Evolutionary conservation across 1,284 basidiomycete genomes (phyloP), one percentile per base, ranked within the genome.

Genomic region (Fomes fomentarius): DNA sequence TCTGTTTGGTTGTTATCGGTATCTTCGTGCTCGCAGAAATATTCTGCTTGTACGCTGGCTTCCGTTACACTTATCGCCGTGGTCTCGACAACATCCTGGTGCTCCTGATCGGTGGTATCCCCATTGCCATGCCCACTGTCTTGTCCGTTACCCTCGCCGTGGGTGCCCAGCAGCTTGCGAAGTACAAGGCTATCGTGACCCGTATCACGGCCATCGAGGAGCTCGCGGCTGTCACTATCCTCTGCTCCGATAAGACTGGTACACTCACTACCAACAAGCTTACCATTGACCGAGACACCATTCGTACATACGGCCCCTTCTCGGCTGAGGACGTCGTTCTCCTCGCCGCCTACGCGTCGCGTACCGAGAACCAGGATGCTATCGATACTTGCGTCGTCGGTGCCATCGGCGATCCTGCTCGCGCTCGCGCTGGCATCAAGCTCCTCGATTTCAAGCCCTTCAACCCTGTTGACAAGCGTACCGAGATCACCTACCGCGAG

Each of bases 401-500:
- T 56, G 89, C 94, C 52, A 80, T 96, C 54, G 85, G 87, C 52
- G 90, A 94, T 71, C 68, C 85, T 6, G 44, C 74, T 39, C 82
- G 83, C 60, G 94, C 96, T 57, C 95, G 95, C 64, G 83, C 83
- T 55, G 96, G 95, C 49, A 97, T 98, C 79, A 94, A 93, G 73
- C 86, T 98, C 53, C 81, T 98, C 70, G 94, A 98, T 77, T 99
- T 99, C 85, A 98, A 96, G 82, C 95, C 96, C 19, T 98, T 98
- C 86, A 96, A 98, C 84, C 96, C 96, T 55, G 94, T 96, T 66
- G 94, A 96, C 84, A 98, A 98, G 85, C 94, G 96, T 72, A 98
- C 96, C 58, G 95, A 98, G 79, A 96, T 97, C 71, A 98, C 96
- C 52, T 98, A 98, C 82, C 88, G 87, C 58, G 96, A 98, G 75